Evolutionary conservation across 2,329 filamentous ascomycete species (phyloP).

Genomic region (Emmonsiellopsis sp.): DNA sequence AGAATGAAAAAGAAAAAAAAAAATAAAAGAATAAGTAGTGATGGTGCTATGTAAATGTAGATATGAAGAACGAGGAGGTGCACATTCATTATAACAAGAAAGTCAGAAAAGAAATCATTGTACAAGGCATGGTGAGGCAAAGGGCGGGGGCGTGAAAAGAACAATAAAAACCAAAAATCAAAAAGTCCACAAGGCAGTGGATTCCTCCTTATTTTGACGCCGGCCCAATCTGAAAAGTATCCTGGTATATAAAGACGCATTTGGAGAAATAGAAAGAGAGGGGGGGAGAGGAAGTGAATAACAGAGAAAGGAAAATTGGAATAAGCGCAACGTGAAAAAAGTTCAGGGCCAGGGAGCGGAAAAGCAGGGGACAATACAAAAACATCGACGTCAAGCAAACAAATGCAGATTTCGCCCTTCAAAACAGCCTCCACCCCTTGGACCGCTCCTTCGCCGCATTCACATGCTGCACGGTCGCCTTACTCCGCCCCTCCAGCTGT

Average conservation of each 20-base stretch:
- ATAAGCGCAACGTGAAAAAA: not conserved
- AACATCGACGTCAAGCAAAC: not conserved
- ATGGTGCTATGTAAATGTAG: not conserved
- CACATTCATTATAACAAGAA: not conserved
- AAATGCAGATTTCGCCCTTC: conserved; percentile 10
- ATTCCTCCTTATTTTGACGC: conserved; percentile 5
- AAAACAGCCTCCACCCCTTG: conserved; percentile 37
- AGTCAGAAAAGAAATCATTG: not conserved
- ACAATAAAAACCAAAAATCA: not conserved
- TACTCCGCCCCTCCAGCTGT: conserved; percentile 68
- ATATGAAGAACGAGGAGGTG: not conserved
- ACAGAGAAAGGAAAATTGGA: not conserved
- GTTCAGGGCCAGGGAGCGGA: not conserved
- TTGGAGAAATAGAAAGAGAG: not conserved
- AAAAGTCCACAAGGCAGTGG: not conserved
- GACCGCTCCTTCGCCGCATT: conserved; percentile 27
- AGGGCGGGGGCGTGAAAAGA: not conserved
- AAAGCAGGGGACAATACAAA: not conserved
- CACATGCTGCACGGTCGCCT: conserved; percentile 37
- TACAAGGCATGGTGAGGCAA: no score
- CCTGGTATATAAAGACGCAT: conserved; percentile 9
- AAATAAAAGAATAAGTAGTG: not conserved
- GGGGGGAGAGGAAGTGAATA: not conserved
- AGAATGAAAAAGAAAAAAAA: not conserved
- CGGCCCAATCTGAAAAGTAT: conserved; percentile 8